These are phyloP conservation scores for Kalmusia sp. DNA, from an alignment of 2,329 filamentous ascomycete species.

Conservation along the genomic window DNA sequence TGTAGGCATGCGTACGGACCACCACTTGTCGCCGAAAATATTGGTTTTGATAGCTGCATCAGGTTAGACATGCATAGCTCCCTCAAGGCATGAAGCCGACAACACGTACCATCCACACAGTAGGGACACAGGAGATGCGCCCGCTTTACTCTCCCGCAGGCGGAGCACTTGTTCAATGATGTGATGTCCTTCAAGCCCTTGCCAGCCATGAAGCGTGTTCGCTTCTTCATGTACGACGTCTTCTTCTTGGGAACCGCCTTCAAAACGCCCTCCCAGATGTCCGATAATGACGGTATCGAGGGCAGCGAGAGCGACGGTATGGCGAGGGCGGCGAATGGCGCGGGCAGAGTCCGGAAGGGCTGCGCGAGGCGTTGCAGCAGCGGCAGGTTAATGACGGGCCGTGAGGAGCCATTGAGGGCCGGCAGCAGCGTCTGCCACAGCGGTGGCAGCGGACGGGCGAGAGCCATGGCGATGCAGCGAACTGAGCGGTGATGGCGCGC, in stretches of 20 bases:
- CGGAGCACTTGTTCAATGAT: conserved; percentile 84
- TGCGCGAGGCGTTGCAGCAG: conserved; percentile 53
- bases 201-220: conserved; percentile 91
- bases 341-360: conserved; percentile 65
- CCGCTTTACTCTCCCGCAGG: conserved; percentile 86
- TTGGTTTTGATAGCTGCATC: conserved; percentile 41
- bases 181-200: conserved; percentile 94
- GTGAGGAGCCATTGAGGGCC: conserved; percentile 49
- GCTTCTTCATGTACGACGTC: conserved; percentile 94
- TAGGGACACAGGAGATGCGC: conserved; percentile 87
- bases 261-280: conserved; percentile 91
- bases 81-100: background rate
- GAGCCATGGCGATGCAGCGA: conserved; percentile 33
- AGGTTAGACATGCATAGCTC: conserved; percentile 11
- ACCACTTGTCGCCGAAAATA: conserved; percentile 39
- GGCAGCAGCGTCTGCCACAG: conserved; percentile 63
- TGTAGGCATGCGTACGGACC: conserved; percentile 33
- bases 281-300: conserved; percentile 62
- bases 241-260: conserved; percentile 98
- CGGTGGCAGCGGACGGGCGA: conserved; percentile 51
- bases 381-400: conserved; percentile 48
- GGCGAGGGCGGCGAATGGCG: conserved; percentile 60
- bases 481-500: conserved; percentile 6
- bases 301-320: conserved; percentile 60
- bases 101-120: conserved; percentile 77